Percentiles rank a stretch among this genome's conserved stretches.
phyloP scores from a whole-genome alignment of 2,329 filamentous ascomycete genomes.

The Arthrobotrys entomopaga region DNA sequence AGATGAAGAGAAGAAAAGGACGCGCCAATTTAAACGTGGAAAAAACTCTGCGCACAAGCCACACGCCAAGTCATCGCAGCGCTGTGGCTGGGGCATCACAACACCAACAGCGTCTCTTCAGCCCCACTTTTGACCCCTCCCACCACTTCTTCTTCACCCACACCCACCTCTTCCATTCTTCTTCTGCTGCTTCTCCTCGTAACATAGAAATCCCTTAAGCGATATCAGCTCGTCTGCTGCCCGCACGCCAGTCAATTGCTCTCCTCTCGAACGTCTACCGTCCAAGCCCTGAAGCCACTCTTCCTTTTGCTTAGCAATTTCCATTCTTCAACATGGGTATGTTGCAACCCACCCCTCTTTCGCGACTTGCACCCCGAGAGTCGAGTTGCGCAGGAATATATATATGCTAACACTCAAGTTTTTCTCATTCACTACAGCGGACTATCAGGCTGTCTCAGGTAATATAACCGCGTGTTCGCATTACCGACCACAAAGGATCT shows the following conservation, averaged over 20 bases:
- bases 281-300: background rate
- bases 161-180: conserved; percentile 15
- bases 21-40: conserved; percentile 38
- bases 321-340: conserved; percentile 38
- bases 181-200: conserved; percentile 4
- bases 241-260: conserved; percentile 24
- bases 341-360: background rate
- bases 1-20: conserved; percentile 4
- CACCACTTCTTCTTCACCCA: conserved; percentile 20
- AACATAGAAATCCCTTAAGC: background rate
- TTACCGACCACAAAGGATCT: background rate
- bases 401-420: background rate
- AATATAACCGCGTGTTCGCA: background rate
- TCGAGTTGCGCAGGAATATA: background rate
- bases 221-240: background rate
- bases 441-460: conserved; percentile 25
- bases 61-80: conserved; percentile 17
- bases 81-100: conserved; percentile 32
- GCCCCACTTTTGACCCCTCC: conserved; percentile 32
- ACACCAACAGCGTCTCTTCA: conserved; percentile 14
- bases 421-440: conserved; percentile 1
- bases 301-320: background rate
- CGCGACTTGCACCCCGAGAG: background rate
- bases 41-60: conserved; percentile 46
- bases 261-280: background rate